phyloP scores from a whole-genome alignment of 2,329 filamentous ascomycete species.

The Leptographium procerum region DNA sequence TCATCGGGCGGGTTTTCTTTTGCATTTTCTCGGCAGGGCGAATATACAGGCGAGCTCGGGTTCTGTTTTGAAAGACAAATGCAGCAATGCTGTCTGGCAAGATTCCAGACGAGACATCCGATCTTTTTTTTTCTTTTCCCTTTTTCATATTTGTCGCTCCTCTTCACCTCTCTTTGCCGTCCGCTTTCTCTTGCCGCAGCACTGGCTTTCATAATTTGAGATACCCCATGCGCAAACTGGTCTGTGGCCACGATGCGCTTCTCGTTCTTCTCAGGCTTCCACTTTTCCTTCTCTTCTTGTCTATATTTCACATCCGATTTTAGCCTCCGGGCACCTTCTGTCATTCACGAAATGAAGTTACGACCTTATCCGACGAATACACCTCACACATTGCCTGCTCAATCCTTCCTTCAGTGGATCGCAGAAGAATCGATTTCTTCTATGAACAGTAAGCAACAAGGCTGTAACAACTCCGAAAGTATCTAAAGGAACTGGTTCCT shows the following conservation, averaged over 20 bases:
- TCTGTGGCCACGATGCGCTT: slow-evolving; percentile 3
- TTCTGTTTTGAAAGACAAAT: slow-evolving; percentile 14
- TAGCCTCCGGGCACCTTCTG: neutral
- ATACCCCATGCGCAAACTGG: slow-evolving; percentile 8
- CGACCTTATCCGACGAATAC: slow-evolving; percentile 10
- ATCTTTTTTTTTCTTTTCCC: slow-evolving; percentile 15
- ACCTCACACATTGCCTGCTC: slow-evolving; percentile 1
- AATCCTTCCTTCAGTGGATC: slow-evolving; percentile 20
- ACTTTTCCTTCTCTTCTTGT: slow-evolving; percentile 16
- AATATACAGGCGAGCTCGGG: slow-evolving; percentile 35
- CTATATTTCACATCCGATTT: slow-evolving; percentile 14
- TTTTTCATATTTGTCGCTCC: slow-evolving; percentile 12
- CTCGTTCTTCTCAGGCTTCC: slow-evolving; percentile 3
- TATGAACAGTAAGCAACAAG: neutral
- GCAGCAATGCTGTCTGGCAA: slow-evolving; percentile 13
- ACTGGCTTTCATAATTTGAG: slow-evolving; percentile 14
- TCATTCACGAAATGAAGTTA: slow-evolving; percentile 9
- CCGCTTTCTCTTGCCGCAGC: slow-evolving; percentile 14
- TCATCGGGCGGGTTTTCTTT: slow-evolving; percentile 38
- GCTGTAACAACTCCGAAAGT: neutral
- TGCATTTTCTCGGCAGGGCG: slow-evolving; percentile 42
- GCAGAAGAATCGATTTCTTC: slow-evolving; percentile 33
- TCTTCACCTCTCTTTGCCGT: slow-evolving; percentile 16
- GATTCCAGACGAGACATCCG: slow-evolving; percentile 5
- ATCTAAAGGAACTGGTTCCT: slow-evolving; percentile 1